Base-by-base conservation (phyloP, 208 protist genomes). In the Crithidia bombi region DNA sequence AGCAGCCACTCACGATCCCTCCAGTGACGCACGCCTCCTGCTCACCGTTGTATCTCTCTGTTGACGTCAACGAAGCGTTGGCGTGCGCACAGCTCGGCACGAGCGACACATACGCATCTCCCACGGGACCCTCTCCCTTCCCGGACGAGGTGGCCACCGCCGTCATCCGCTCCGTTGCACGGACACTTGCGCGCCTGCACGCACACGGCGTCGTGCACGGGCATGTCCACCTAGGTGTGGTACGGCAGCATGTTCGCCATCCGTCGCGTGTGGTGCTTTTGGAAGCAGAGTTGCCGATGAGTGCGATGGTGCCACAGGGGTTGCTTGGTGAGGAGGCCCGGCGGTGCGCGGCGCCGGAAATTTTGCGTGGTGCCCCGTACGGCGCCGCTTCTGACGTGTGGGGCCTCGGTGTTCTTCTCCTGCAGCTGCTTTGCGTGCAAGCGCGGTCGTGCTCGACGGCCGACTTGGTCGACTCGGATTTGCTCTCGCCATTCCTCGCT, bases 321-420 rank as follows among this genome's bases (percentile, higher is more conserved):
- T 36, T 46, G 9, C 26, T 75, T 12, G 84, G 80, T 21, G 32
- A 11, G 5, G 55, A 41, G n/a, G 78, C 82, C 21, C 82, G 81
- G 32, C 51, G 47, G 21, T 67, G 65, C 19, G 82, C 79, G 19
- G 90, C 90, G 19, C 90, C 90, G n/a, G 90, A 95, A 39, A 87
- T 95, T 35, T 62, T 69, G 11, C 49, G 71, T 10, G 73, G 74
- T 23, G 80, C 79, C 11, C 66, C 72, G 2, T 92, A 87, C 76
- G 52, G 51, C 46, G 78, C 54, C 36, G 78, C 81, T 33, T 82
- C 90, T 6, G 90, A 95, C 65, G 84, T 95, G 25, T 92, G 86
- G 90, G 80, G 83, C 1, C 28, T 95, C 1, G 90, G 78, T n/a
- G 83, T 90, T 17, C 66, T 92, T 12, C 78, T 95, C 51, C 55